Conservation (phyloP, 371 early-diverging fungal genomes). For the Mucor mucedo region DNA sequence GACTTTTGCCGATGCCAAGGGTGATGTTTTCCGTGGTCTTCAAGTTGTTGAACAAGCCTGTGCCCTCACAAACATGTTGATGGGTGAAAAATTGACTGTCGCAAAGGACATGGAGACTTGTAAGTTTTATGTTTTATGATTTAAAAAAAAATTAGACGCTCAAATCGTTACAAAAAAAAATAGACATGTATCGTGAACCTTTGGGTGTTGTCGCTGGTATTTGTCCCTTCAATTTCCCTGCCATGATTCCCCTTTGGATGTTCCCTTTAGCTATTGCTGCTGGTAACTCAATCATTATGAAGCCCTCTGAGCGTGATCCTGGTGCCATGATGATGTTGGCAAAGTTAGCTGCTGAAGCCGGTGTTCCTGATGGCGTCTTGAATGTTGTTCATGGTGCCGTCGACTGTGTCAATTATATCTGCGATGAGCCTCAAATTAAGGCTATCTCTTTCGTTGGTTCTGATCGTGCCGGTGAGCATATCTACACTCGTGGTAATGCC, state of each 20-base stretch:
- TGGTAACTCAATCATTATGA: conserved; percentile 31
- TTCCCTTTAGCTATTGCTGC: conserved; percentile 77
- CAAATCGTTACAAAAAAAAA: neutral
- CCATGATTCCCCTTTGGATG: conserved; percentile 97
- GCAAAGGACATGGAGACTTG: conserved; percentile 96
- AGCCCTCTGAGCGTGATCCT: conserved; percentile 94
- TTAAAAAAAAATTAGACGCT: neutral
- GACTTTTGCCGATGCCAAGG: conserved; percentile 92
- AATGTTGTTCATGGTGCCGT: conserved; percentile 93
- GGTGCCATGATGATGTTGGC: conserved; percentile 95
- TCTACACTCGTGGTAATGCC: conserved; percentile 85
- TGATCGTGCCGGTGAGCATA: conserved; percentile 84
- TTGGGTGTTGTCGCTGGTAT: conserved; percentile 96
- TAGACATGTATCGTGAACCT: conserved; percentile 89
- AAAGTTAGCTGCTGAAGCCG: conserved; percentile 88
- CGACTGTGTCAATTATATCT: conserved; percentile 92
- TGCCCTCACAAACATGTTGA: conserved; percentile 74
- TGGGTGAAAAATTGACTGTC: conserved; percentile 89
- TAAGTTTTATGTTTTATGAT: conserved; percentile 26
- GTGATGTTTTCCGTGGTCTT: conserved; percentile 88
- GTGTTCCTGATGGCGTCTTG: conserved; percentile 93
- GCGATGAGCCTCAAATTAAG: conserved; percentile 84
- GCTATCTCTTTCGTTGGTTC: conserved; percentile 97
- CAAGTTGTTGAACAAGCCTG: conserved; percentile 94
- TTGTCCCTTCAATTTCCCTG: conserved; percentile 97